Evolutionary conservation across 352 stramenopile species (phyloP), one percentile per base, ranked within the genome.

Genomic region (Phytophthora chlamydospora): DNA sequence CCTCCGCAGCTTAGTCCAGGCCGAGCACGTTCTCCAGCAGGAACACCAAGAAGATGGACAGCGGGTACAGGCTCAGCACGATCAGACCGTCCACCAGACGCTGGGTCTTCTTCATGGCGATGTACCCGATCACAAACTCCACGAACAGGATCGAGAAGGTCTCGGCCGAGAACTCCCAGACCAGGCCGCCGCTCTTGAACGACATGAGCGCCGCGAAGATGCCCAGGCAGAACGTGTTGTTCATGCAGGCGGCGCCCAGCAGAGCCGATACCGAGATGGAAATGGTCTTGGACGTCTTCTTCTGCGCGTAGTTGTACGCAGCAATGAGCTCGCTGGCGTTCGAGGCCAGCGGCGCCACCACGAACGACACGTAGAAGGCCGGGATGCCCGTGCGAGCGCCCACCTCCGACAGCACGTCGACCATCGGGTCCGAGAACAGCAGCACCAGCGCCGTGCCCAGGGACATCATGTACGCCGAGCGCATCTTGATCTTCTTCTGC

Each of bases 171-270:
- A 98, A 99, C 73, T 99, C 76, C 97, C 97, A 99, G 46, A 97
- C 93, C 19, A 99, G 80, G 5, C 87, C 83, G 36, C 77, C 73
- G 19, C 59, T 75, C 74, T 97, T 94, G 64, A 98, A 97, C 62
- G 91, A 98, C 71, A 99, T 97, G 38, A 99, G 85, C 56, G 91
- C 87, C 62, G 98, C 96, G 61, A 99, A 99, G 66, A 99, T 98
- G 32, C 91, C 96, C 16, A 99, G 83, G 66, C 95, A 98, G 71
- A 99, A 98, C n/a, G 97, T 99, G 81, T 99, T 99, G 87, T 99
- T 99, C 96, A 99, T 99, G 71, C 93, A 98, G 12, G 96, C 97
- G 27, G 97, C 97, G 27, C 97, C 97, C 21, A 98, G 86, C 46
- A 98, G 80, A 44, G 90, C 80, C 41, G 95, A 90, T 31, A 99